Evolutionary conservation across 805 yeast species (phyloP).

Genomic region (Pichia sporocuriosa): DNA sequence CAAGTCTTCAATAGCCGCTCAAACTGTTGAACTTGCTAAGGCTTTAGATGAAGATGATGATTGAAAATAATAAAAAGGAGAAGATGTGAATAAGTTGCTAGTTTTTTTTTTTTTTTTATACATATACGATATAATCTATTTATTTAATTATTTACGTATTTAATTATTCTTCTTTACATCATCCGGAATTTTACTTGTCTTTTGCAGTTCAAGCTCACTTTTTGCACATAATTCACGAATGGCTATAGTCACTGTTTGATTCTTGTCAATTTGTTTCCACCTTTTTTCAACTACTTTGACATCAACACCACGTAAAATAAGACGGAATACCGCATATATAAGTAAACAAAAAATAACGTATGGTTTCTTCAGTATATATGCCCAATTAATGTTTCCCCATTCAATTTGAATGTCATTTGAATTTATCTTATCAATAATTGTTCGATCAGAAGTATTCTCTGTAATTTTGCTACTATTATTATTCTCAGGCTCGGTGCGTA

Average conservation of each 20-base stretch:
- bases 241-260: constrained; percentile 21
- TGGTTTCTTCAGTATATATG: constrained; percentile 16
- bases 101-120: no score
- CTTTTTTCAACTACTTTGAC: constrained; percentile 21
- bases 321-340: constrained; percentile 14
- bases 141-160: no score
- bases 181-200: not conserved
- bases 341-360: constrained; percentile 19
- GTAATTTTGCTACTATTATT: not conserved
- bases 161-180: not conserved
- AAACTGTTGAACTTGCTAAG: constrained; percentile 17
- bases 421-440: constrained; percentile 6
- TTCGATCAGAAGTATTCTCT: not conserved
- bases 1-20: constrained; percentile 13
- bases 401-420: constrained; percentile 7
- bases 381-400: constrained; percentile 10
- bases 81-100: not conserved
- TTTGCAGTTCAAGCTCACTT: constrained; percentile 8
- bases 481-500: not conserved
- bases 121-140: no score
- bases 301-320: constrained; percentile 15
- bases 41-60: constrained; percentile 18
- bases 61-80: not conserved
- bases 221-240: constrained; percentile 18
- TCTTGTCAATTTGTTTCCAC: constrained; percentile 27